Evolutionary conservation across 2,329 filamentous ascomycete species (phyloP).

Genomic region (Calonectria pseudoreteaudii): DNA sequence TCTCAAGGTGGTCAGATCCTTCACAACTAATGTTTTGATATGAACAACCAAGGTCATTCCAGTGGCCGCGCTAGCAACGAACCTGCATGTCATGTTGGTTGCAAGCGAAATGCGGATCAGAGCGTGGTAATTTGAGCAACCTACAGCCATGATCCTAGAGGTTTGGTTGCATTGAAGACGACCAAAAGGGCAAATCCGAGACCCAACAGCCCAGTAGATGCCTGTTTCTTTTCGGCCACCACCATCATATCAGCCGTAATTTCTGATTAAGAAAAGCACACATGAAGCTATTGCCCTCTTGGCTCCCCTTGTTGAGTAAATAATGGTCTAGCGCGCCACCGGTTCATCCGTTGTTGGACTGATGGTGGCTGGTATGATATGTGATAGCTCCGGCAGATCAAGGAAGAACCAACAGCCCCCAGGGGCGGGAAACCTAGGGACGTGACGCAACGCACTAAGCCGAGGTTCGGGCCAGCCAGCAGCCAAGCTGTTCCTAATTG

Average conservation of each 20-base stretch:
- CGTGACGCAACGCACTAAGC: conserved; percentile 1
- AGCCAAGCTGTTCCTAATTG: not conserved
- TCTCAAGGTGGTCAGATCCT: not conserved
- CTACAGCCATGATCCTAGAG: conserved; percentile 3
- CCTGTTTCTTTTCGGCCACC: no score
- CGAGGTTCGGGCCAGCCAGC: not conserved
- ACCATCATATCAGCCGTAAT: not conserved
- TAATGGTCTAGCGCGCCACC: conserved; percentile 30
- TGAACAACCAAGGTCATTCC: not conserved
- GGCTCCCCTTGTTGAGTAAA: not conserved
- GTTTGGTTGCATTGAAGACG: not conserved
- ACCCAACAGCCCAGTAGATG: not conserved
- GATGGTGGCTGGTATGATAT: conserved; percentile 37
- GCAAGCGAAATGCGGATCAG: not conserved
- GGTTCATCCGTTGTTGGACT: conserved; percentile 2
- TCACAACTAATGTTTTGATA: not conserved
- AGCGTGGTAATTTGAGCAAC: not conserved
- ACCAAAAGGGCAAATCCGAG: not conserved
- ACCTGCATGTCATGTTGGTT: not conserved
- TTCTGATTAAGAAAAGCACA: not conserved
- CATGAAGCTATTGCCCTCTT: not conserved
- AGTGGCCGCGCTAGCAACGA: not conserved
- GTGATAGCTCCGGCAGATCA: conserved; percentile 29
- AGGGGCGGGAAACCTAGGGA: not conserved
- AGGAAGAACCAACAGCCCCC: conserved; percentile 8